Conservation (phyloP, 2,329 filamentous ascomycete species). For the Nakataea oryzae region DNA sequence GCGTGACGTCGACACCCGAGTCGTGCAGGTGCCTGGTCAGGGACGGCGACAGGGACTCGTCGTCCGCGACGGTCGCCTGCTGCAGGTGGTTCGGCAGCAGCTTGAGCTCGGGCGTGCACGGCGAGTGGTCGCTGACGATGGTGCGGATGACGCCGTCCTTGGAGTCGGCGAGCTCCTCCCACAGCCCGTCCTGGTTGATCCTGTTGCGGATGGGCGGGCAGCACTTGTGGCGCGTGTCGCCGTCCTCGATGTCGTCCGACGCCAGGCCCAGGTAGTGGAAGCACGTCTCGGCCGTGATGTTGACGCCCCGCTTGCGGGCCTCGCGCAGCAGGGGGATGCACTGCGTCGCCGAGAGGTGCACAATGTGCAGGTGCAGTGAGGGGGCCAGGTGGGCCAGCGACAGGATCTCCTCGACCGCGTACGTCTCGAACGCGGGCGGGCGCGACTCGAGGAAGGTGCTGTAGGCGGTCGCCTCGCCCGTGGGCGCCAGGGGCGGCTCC, state of each 20-base stretch:
- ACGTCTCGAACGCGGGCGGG: conserved; percentile 82
- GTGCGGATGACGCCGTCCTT: conserved; percentile 76
- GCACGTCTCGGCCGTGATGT: conserved; percentile 89
- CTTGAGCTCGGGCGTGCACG: conserved; percentile 91
- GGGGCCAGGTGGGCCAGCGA: conserved; percentile 72
- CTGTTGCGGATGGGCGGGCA: conserved; percentile 82
- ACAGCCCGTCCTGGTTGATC: conserved; percentile 74
- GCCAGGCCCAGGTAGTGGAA: conserved; percentile 88
- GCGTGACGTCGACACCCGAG: conserved; percentile 40
- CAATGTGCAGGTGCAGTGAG: conserved; percentile 78
- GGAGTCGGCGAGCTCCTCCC: conserved; percentile 61
- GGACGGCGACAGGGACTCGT: conserved; percentile 2
- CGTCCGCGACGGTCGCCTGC: conserved; percentile 18
- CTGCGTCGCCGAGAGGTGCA: conserved; percentile 83
- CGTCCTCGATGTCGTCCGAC: conserved; percentile 69
- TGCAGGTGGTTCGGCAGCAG: conserved; percentile 61
- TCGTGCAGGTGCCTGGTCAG: conserved; percentile 31
- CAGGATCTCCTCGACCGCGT: conserved; percentile 79
- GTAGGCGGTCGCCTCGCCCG: conserved; percentile 65
- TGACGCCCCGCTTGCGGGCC: conserved; percentile 64
- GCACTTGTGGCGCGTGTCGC: conserved; percentile 90
- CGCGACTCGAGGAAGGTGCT: conserved; percentile 86
- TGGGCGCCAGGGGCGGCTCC: conserved; percentile 55
- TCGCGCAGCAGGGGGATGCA: conserved; percentile 71
- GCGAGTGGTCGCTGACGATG: conserved; percentile 90